These are phyloP conservation scores for Echeveria elegans DNA, from an alignment of 164 flowering plant species.

Conservation along the genomic window DNA sequence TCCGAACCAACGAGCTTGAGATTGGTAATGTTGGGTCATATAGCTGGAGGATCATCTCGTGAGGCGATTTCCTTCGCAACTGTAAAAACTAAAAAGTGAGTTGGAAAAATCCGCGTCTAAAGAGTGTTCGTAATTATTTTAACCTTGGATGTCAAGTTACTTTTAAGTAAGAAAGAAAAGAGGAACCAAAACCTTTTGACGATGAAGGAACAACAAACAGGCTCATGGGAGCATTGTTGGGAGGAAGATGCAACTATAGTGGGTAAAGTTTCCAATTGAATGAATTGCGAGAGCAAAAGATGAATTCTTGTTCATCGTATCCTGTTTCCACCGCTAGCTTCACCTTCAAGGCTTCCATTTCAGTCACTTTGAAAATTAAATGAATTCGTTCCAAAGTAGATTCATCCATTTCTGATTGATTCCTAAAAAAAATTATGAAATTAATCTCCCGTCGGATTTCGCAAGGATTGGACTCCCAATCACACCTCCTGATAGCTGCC, in stretches of 20 bases:
- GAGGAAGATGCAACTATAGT: conserved; percentile 54
- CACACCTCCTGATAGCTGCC: no score
- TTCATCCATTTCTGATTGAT: not conserved
- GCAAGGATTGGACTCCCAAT: not conserved
- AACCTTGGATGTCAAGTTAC: not conserved
- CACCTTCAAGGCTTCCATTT: not conserved
- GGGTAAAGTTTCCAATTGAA: conserved; percentile 61
- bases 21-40: not conserved
- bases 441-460: not conserved
- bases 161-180: not conserved
- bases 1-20: no score
- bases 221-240: not conserved
- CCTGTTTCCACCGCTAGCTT: conserved; percentile 5
- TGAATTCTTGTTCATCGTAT: conserved; percentile 20
- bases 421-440: not conserved
- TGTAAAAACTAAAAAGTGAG: not conserved
- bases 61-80: conserved; percentile 3
- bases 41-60: not conserved
- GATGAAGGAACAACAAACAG: not conserved
- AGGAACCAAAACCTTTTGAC: not conserved
- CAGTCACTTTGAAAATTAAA: conserved; percentile 3
- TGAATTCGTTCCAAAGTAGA: not conserved
- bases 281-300: conserved; percentile 39
- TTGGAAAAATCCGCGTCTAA: not conserved
- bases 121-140: not conserved